A percentile compares a stretch with the other conserved stretches of the same genome.
Evolutionary conservation across 2,329 filamentous ascomycete genomes (phyloP).

Genomic region (Fusarium anthophilum): DNA sequence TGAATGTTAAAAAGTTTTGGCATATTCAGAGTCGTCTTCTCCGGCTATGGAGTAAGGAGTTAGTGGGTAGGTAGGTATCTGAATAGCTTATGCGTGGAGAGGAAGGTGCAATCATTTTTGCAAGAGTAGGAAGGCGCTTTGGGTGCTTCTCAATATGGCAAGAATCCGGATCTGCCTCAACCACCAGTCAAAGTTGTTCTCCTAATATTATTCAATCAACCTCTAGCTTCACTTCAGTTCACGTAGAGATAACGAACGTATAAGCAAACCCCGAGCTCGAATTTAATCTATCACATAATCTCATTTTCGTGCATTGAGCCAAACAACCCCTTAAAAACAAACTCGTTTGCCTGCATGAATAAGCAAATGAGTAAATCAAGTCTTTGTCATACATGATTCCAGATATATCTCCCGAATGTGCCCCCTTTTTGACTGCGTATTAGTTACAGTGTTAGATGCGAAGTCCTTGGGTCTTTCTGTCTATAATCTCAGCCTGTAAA

Average conservation of each 20-base stretch:
- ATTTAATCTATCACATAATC: constrained; percentile 37
- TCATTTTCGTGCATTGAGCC: constrained; percentile 30
- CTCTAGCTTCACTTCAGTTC: not conserved
- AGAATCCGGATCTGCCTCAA: not conserved
- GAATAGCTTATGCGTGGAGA: not conserved
- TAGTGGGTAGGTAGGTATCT: no score
- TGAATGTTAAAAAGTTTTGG: no score
- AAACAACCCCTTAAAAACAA: constrained; percentile 31
- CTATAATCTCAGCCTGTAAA: constrained; percentile 49
- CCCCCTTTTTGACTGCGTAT: constrained; percentile 49
- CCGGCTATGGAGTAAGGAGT: no score
- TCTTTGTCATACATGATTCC: constrained; percentile 48
- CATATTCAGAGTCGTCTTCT: not conserved
- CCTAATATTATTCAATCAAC: not conserved
- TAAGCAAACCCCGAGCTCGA: constrained; percentile 22
- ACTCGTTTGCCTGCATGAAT: constrained; percentile 30
- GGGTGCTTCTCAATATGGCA: not conserved
- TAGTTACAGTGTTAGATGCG: constrained; percentile 49
- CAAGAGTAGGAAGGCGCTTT: not conserved
- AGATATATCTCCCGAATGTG: constrained; percentile 45
- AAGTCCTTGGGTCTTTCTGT: constrained; percentile 46
- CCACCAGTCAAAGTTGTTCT: not conserved
- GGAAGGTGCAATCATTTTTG: not conserved
- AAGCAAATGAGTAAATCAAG: constrained; percentile 41
- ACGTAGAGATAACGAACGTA: not conserved